phyloP scores from a whole-genome alignment of 148 eudicot genomes.

The Salicornia ramosissima region DNA sequence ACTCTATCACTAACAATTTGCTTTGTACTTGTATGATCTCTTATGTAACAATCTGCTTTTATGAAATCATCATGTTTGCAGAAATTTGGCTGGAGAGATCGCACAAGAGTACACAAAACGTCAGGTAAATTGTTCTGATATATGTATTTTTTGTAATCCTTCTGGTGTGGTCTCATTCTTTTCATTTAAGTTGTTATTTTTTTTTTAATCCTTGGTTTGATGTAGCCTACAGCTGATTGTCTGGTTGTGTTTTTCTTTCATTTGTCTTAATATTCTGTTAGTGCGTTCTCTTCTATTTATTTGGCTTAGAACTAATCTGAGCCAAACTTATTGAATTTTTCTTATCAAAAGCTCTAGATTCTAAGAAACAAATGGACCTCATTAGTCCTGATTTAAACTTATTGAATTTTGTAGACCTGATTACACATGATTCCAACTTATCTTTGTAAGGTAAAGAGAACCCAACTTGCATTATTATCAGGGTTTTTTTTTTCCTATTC shows the following conservation, averaged over 20 bases:
- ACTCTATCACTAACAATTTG: background rate
- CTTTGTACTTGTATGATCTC: background rate
- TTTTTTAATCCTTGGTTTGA: background rate
- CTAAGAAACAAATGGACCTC: too few species aligned
- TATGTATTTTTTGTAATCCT: background rate
- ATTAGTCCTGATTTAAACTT: too few species aligned
- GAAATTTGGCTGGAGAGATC: constrained; percentile 97
- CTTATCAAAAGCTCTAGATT: too few species aligned
- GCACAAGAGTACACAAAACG: constrained; percentile 66
- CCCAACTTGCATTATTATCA: background rate
- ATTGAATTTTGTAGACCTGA: too few species aligned
- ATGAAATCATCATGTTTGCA: constrained; percentile 19
- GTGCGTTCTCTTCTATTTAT: too few species aligned
- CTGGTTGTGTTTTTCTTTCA: background rate
- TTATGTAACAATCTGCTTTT: constrained; percentile 1
- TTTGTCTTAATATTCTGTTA: background rate
- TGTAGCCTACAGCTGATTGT: background rate
- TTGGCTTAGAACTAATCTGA: too few species aligned
- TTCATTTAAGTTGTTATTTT: background rate
- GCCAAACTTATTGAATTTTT: too few species aligned
- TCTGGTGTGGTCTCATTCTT: background rate
- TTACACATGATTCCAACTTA: too few species aligned
- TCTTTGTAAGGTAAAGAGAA: too few species aligned
- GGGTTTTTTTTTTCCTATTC: background rate
- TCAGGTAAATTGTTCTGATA: constrained; percentile 42